These are phyloP conservation scores for Melampsora medusae DNA, from an alignment of 1,284 basidiomycete species.

Conservation along the genomic window DNA sequence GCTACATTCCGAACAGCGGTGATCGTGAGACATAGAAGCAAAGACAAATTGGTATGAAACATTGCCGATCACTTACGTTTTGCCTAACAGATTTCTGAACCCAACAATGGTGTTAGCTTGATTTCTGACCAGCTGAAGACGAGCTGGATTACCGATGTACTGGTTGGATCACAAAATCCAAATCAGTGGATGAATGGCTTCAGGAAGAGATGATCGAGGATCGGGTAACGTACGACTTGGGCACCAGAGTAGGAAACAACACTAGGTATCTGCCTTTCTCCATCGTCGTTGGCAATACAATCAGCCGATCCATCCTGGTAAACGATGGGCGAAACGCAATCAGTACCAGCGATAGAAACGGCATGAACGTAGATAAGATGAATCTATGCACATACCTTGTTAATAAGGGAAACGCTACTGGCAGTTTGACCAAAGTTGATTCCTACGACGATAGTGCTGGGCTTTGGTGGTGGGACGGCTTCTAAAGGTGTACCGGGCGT, in stretches of 20 bases:
- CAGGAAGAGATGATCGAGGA: not conserved
- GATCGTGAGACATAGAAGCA: constrained; percentile 47
- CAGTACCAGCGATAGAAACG: not conserved
- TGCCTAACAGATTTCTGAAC: constrained; percentile 90
- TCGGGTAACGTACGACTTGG: constrained; percentile 67
- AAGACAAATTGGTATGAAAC: not conserved
- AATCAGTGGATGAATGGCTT: not conserved
- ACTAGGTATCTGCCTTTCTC: constrained; percentile 94
- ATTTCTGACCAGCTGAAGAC: constrained; percentile 92
- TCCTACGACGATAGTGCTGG: constrained; percentile 63
- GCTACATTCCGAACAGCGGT: constrained; percentile 58
- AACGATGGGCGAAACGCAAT: not conserved
- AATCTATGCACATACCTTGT: constrained; percentile 66
- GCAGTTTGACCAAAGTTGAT: constrained; percentile 98
- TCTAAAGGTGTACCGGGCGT: constrained; percentile 42
- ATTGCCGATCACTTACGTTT: constrained; percentile 64
- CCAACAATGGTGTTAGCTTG: constrained; percentile 87
- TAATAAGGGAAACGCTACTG: constrained; percentile 90
- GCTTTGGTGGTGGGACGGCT: constrained; percentile 18
- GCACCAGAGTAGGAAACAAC: constrained; percentile 88
- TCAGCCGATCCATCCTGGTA: constrained; percentile 77
- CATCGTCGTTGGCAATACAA: constrained; percentile 97
- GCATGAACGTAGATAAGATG: not conserved
- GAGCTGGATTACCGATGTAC: constrained; percentile 96
- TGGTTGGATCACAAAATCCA: constrained; percentile 52